Base-by-base conservation (phyloP, 23 red algal species). In the Gracilaria caudata region DNA sequence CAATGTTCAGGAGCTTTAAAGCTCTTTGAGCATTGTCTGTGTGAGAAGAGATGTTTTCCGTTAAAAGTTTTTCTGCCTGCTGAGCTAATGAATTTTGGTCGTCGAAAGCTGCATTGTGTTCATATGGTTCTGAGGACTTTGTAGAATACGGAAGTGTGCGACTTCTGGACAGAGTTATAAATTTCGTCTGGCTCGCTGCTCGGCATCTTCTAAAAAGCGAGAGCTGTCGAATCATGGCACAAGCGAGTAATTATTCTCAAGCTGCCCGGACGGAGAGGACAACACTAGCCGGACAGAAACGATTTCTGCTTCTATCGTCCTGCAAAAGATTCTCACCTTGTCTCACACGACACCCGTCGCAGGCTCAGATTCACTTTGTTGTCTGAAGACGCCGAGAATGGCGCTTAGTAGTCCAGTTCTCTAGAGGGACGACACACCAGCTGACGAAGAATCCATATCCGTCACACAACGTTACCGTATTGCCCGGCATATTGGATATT, bases 31-130 rank as follows among this genome's bases (percentile, higher is more conserved):
- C 70, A 46, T 49, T 47, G 1, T 49, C 70, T 4, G 70, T 49
- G 70, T 26, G 0, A 47, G 70, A 25, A 5, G 6, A 8, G 29
- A 26, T 39, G 13, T 43, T 21, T 75, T 75, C 40, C 4, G 29
- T 75, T 14, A 75, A 34, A 6, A 75, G 33, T 21, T 17, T 47
- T 47, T 75, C 70, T 4, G 70, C 70, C 70, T 75, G 39, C 13
- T 75, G 38, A 75, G 70, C 10, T 6, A 49, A 26, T 7, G 70
- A 38, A 29, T 75, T 75, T 21, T 36, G 39, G 25, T 45, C 70
- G 28, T 75, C 20, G 13, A 75, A 75, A 2, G 10, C 38, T 17
- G 2, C 36, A 7, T 5, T 64, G 3, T 66, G 25, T 66, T 25
- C 29, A 66, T 19, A 19, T 30, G 32, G 29, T 14, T 66, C 61